Evolutionary conservation across 148 eudicot genomes (phyloP), one percentile per base, ranked within the genome.

Genomic region (Rhododendron molle): DNA sequence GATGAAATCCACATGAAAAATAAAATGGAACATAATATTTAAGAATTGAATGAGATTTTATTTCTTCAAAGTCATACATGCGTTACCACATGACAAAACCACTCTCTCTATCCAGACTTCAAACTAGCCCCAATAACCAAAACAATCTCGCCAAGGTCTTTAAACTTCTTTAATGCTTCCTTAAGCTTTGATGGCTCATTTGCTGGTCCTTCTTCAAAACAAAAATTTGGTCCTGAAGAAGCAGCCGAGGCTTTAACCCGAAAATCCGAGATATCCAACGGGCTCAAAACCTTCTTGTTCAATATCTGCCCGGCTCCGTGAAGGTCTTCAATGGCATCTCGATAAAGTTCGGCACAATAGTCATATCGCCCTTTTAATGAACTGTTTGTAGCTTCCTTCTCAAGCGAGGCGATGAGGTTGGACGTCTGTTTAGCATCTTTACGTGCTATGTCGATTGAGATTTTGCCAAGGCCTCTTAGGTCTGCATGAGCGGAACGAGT

Each of bases 401-500:
- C 15, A 40, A 84, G 82, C 1, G 76, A 72, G 60, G 44, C 43
- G 3, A 86, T 60, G 26, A 81, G 46, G 5, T 81, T 81, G 21
- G 46, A 34, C 11, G 74, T 76, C 18, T 28, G 6, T 40, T 56
- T 40, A 43, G 85, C 85, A 34, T 73, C 2, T 12, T n/a, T 13
- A 44, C 44, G 79, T 3, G 88, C 23, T 14, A n/a, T n/a, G 78
- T 44, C 18, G 14, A 86, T 82, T 28, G 85, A 81, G 81, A 86
- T 81, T 1, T 16, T 23, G 18, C 76, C 82, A 81, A 86, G 88
- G 88, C 76, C 84, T 56, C 58, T 74, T 49, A 82, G 82, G 16
- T 60, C 76, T 14, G 81, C 74, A 18, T 46, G 44, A 11, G 58
- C 30, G 6, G 85, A 34, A 5, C 76, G 81, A 7, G 85, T 77